Evolutionary conservation across 2,329 filamentous ascomycete species (phyloP), one percentile per base, ranked within the genome.

Genomic region (Alternaria longipes): DNA sequence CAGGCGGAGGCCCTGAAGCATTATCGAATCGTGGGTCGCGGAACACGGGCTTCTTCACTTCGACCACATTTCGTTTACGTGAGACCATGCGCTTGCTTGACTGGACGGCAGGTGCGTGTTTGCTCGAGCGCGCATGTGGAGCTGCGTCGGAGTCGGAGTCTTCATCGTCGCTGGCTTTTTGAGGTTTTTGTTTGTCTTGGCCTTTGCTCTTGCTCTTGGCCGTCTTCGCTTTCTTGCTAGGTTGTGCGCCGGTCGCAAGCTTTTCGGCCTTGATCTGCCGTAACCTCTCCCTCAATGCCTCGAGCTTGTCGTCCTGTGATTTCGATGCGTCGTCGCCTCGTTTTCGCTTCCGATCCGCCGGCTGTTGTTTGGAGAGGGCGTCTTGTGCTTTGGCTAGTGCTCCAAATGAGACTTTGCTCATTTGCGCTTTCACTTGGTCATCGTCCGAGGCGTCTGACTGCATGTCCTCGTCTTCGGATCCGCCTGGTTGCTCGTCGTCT

Each of bases 1-100:
- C 87, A 22, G 75, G 71, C 16, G 83, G 77, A 16, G 78, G 80
- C 59, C 87, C 84, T 40, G 84, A 78, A 12, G 89, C 77, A 0
- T 89, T 85, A 64, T 95, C 92, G 81, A 99, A 99, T 52, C 95
- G 90, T 18, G 95, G 95, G 79, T 99, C 95, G 56, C 94, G 90
- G 42, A 83, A 78, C 40, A 68, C 69, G 1, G 85, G 81, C 74
- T 91, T 92, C 59, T 86, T 84, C 14, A 84, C 80, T 7, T 77
- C 84, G 54, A 97, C 83, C 18, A 95, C 89, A 58, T 90, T 89
- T 53, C 94, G 91, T 73, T 87, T 90, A 57, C 95, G 90, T 2
- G 90, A 90, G 24, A 99, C 95, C 52, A 91, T 90, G 50, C 88
- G 87, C 80, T 94, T 96, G 77, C 91, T 93, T 2, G 93, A 89